Evolutionary conservation across 2,329 filamentous ascomycete genomes (phyloP).

Genomic region (Raffaelea ambrosiae): DNA sequence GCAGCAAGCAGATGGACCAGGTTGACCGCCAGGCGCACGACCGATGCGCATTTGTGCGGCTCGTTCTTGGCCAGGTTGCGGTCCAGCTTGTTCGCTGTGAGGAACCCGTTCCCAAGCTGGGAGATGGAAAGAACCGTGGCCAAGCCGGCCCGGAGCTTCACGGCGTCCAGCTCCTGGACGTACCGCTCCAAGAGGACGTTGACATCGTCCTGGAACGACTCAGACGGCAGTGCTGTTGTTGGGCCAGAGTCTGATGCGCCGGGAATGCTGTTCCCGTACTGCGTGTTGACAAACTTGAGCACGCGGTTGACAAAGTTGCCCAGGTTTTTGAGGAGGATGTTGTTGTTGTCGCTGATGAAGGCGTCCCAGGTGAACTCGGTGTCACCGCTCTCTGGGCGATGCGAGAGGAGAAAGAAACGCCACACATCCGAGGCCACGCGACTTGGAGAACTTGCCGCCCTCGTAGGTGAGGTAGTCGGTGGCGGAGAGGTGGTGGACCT

Average conservation of each 20-base stretch:
- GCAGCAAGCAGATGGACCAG: slow-evolving; percentile 73
- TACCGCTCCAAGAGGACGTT: slow-evolving; percentile 60
- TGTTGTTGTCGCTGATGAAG: slow-evolving; percentile 80
- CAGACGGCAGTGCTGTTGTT: no score
- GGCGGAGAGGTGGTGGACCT: slow-evolving; percentile 77
- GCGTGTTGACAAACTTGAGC: slow-evolving; percentile 67
- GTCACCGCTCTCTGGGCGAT: slow-evolving; percentile 75
- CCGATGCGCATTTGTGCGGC: slow-evolving; percentile 42
- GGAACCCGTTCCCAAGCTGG: slow-evolving; percentile 39
- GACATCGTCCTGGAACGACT: slow-evolving; percentile 48
- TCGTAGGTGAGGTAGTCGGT: slow-evolving; percentile 58
- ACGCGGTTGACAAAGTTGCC: slow-evolving; percentile 67
- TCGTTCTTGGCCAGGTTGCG: slow-evolving; percentile 37
- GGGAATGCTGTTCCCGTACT: slow-evolving; percentile 61
- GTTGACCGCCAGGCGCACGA: slow-evolving; percentile 69
- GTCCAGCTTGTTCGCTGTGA: slow-evolving; percentile 32
- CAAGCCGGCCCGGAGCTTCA: slow-evolving; percentile 61
- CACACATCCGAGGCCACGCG: slow-evolving; percentile 79
- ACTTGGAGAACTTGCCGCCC: slow-evolving; percentile 87
- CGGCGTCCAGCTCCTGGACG: slow-evolving; percentile 57
- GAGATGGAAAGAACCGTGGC: slow-evolving; percentile 58
- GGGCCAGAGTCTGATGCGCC: slow-evolving; percentile 34
- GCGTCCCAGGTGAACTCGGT: slow-evolving; percentile 42
- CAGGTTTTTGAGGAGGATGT: slow-evolving; percentile 65
- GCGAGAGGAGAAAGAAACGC: slow-evolving; percentile 85